Percentiles rank a stretch among this genome's conserved stretches.
These are phyloP conservation scores for Pythium plurisporium DNA, from an alignment of 352 stramenopile species.

Conservation along the genomic window DNA sequence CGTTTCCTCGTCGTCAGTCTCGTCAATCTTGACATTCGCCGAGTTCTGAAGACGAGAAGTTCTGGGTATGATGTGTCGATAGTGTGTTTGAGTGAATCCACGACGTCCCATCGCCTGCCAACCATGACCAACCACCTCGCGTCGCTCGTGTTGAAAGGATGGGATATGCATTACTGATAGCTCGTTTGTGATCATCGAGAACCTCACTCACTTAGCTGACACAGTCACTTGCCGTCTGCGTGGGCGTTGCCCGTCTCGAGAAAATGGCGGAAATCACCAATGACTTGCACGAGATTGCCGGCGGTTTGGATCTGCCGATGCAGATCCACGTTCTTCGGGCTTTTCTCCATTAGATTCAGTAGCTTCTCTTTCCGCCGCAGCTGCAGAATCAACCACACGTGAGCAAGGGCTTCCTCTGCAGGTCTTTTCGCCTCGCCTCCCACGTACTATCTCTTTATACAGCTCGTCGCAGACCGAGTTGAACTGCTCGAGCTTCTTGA, in stretches of 20 bases:
- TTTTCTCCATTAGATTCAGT: slow-evolving; percentile 83
- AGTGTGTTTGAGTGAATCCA: background rate
- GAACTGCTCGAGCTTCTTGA: slow-evolving; percentile 86
- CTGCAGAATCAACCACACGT: slow-evolving; percentile 25
- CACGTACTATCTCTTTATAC: slow-evolving; percentile 83
- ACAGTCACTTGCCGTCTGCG: slow-evolving; percentile 10
- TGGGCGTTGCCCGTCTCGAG: slow-evolving; percentile 49
- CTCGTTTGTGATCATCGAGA: too few species aligned
- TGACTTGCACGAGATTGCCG: slow-evolving; percentile 76
- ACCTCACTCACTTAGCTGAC: too few species aligned
- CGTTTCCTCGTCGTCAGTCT: background rate
- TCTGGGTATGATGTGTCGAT: background rate
- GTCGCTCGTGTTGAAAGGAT: background rate
- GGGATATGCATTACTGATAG: background rate
- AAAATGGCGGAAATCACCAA: slow-evolving; percentile 80
- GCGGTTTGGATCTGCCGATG: slow-evolving; percentile 85
- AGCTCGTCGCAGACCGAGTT: slow-evolving; percentile 86
- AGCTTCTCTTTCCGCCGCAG: slow-evolving; percentile 79
- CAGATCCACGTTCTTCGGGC: slow-evolving; percentile 75
- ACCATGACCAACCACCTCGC: background rate
- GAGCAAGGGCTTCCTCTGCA: background rate
- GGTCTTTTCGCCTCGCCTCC: background rate
- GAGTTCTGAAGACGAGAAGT: slow-evolving; percentile 28
- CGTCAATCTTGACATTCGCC: slow-evolving; percentile 28
- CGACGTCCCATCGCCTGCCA: background rate